A percentile compares a stretch with the other conserved stretches of the same genome.
Evolutionary conservation across 306 rosid species (phyloP).

Genomic region (Acacia acuminata): DNA sequence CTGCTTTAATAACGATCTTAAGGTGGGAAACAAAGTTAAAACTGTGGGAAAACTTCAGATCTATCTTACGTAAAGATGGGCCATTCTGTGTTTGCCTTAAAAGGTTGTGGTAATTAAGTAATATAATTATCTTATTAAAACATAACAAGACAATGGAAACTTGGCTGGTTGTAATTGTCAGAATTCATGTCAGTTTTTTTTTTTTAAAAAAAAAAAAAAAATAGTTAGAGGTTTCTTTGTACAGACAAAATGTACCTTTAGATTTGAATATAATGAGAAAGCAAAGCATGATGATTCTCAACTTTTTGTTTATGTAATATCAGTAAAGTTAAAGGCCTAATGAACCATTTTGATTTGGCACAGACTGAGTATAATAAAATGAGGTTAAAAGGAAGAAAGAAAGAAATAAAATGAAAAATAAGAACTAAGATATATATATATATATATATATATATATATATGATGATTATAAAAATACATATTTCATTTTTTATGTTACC

Average conservation of each 20-base stretch:
- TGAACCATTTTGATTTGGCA: not conserved
- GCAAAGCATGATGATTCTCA: constrained; percentile 23
- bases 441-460: not conserved
- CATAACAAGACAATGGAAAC: not conserved
- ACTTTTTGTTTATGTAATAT: not conserved
- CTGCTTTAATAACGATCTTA: constrained; percentile 28
- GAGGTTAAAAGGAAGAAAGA: not conserved
- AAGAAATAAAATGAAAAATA: not conserved
- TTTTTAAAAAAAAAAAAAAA: too few species aligned
- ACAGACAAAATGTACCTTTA: not conserved
- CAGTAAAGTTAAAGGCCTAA: constrained; percentile 21
- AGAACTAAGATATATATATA: not conserved
- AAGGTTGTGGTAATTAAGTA: not conserved
- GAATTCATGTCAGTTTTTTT: not conserved
- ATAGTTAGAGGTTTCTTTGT: not conserved
- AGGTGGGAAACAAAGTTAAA: constrained; percentile 16
- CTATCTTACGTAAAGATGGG: constrained; percentile 33
- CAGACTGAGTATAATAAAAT: not conserved
- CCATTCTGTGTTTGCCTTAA: constrained; percentile 11
- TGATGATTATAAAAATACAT: not conserved
- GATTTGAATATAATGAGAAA: constrained; percentile 5
- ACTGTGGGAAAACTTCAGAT: constrained; percentile 39
- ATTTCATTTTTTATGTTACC: not conserved
- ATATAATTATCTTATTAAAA: not conserved
- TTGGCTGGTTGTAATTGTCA: not conserved